Conservation (phyloP, 192 early-diverging fungal species). For the Gamsiella multidivaricata region DNA sequence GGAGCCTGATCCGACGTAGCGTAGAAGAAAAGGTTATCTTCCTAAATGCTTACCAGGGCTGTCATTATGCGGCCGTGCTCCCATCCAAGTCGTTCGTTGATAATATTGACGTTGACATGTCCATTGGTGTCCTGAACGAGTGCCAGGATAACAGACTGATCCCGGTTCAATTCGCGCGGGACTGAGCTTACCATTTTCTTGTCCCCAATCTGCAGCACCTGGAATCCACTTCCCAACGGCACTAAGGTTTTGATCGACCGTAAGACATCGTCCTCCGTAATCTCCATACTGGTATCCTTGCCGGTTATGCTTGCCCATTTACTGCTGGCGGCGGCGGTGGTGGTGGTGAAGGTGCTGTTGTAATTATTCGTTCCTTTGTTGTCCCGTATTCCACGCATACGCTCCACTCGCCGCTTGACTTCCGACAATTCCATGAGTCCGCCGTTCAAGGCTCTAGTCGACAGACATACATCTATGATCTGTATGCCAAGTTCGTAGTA, state of each 20-base stretch:
- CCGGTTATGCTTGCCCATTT: slow-evolving; percentile 25
- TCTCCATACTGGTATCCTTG: slow-evolving; percentile 42
- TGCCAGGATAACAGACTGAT: slow-evolving; percentile 75
- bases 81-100: slow-evolving; percentile 65
- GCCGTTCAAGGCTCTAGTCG: slow-evolving; percentile 86
- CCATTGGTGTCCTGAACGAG: slow-evolving; percentile 72
- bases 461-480: slow-evolving; percentile 90
- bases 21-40: no score
- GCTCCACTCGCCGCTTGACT: slow-evolving; percentile 75
- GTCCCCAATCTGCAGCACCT: slow-evolving; percentile 81
- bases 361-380: neutral
- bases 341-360: neutral
- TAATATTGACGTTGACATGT: slow-evolving; percentile 50
- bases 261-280: slow-evolving; percentile 83
- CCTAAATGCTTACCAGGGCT: slow-evolving; percentile 59
- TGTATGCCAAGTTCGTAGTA: slow-evolving; percentile 97
- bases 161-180: slow-evolving; percentile 88
- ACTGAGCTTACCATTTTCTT: slow-evolving; percentile 89
- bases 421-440: slow-evolving; percentile 91
- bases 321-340: slow-evolving; percentile 2
- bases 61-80: slow-evolving; percentile 61
- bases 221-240: slow-evolving; percentile 92
- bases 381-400: slow-evolving; percentile 65
- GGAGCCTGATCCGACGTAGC: no score
- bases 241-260: slow-evolving; percentile 86